Evolutionary conservation across 352 stramenopile species (phyloP), one percentile per base, ranked within the genome.

Genomic region (Aphanomyces euteiches): DNA sequence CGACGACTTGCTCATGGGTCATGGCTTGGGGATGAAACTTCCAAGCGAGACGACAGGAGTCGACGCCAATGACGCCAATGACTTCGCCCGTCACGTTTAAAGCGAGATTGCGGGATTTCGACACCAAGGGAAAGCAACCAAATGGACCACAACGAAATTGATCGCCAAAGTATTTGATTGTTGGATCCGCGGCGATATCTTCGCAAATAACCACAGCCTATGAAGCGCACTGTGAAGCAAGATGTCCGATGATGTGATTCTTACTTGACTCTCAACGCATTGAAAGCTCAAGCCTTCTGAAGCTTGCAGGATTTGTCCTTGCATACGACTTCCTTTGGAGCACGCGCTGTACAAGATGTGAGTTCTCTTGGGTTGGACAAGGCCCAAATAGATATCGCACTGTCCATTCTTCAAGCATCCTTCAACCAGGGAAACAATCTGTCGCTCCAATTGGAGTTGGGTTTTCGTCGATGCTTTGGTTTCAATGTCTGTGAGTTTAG

Each of bases 361-460:
- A 47, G 77, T 78, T 1, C 83, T 80, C n/a, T 90, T 73, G 2
- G 71, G 53, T 47, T 93, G 83, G 45, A 80, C 77, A 73, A 91
- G 81, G 1, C 74, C 83, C 8, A 93, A 40, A 72, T 93, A 93
- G 47, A 91, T 56, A 59, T 92, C 85, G 40, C 80, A 89, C 39
- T 91, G 64, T n/a, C 64, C 83, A 39, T 41, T 43, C 43, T 69
- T 82, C 38, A 93, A 72, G 67, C 84, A 92, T 15, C 69, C 50
- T 48, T 89, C 75, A 7, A 84, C 77, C 10, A 74, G 74, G 39
- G 87, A 80, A 2, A 91, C 68, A 37, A 92, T 74, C 28, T 81
- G 77, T 5, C 83, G 78, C 50, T 92, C 83, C 0, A 78, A 60
- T 63, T 93, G 85, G 1, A 90, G 73, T 37, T 91, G 65, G 19